phyloP scores from a whole-genome alignment of 768 basidiomycete species.

The Lentinula aciculospora region DNA sequence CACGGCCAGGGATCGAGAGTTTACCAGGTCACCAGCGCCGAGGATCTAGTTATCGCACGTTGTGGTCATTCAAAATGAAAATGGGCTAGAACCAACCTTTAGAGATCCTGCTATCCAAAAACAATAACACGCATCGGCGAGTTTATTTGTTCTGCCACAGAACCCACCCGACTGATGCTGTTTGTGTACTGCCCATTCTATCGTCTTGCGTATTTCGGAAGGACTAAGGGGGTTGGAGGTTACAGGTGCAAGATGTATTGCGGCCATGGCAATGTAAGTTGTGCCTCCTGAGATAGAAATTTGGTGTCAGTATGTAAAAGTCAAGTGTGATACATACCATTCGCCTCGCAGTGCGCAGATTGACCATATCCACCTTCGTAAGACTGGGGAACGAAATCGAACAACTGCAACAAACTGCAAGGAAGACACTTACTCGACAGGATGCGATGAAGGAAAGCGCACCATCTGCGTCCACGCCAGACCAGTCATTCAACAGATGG shows the following conservation, averaged over 20 bases:
- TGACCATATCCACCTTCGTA: constrained; percentile 95
- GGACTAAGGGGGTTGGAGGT: constrained; percentile 23
- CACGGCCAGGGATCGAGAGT: constrained; percentile 44
- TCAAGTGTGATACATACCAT: constrained; percentile 45
- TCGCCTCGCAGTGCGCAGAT: constrained; percentile 73
- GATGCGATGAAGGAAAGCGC: constrained; percentile 60
- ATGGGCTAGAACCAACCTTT: constrained; percentile 37
- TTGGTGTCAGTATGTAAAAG: background rate
- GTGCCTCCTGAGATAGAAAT: constrained; percentile 62
- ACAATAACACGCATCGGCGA: constrained; percentile 90
- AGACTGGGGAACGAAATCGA: constrained; percentile 41
- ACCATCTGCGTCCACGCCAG: constrained; percentile 54
- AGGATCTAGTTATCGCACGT: constrained; percentile 51
- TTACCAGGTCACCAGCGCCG: constrained; percentile 50
- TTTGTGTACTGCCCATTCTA: constrained; percentile 75
- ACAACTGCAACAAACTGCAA: constrained; percentile 13
- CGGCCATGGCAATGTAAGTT: constrained; percentile 87
- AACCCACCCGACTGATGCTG: constrained; percentile 76
- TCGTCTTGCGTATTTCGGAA: constrained; percentile 44
- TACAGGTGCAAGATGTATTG: constrained; percentile 48
- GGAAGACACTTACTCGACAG: constrained; percentile 53
- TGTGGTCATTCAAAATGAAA: background rate
- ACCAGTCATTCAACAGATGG: constrained; percentile 76
- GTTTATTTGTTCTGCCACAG: constrained; percentile 83
- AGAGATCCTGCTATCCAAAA: constrained; percentile 92